Base-by-base conservation (phyloP, 2,329 filamentous ascomycete genomes). In the Gyromitra esculenta region DNA sequence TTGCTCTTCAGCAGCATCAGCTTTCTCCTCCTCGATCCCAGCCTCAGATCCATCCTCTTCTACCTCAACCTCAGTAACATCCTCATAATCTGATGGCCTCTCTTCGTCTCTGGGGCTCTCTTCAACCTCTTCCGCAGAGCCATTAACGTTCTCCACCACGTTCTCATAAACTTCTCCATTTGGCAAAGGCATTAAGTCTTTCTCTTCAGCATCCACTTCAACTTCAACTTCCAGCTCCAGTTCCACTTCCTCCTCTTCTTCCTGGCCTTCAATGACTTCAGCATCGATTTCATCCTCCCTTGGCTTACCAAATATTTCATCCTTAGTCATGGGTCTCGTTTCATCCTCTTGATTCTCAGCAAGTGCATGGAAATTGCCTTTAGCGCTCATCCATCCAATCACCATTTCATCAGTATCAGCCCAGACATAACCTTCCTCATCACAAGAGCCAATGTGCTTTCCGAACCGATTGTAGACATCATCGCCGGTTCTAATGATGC, bases 351-450 rank as follows among this genome's bases (percentile, higher is more conserved):
- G 21, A 11, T 71, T 60, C 9, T 71, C 68, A 7, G 25, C n/a
- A 43, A 74, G 35, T 21, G 13, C 45, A 45, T 68, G 65, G 45
- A 74, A 74, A 4, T 41, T 21, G 5, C 71, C 71, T 56, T 52
- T 50, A 39, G 56, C 62, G 39, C 65, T 68, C 18, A 74, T 74
- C 13, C 41, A 74, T 39, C 71, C 71, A 56, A 74, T 74, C 5
- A 45, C 71, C 63, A 60, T 67, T 9, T 63, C 54, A 45, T 74
- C 71, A 35, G 18, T 63, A 68, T 68, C 48, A 43, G 71, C 71
- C 31, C 45, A 74, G 25, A 74, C 25, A 45, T 62, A 68, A 11
- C 64, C 64, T 11, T 43, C 11, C n/a, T 69, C 64, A 37, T 74
- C 63, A 45, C 43, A 62, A 25, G n/a, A 37, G 7, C 71, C 71